Conservation (phyloP, 164 flowering plant genomes). For the Magnolia officinalis region DNA sequence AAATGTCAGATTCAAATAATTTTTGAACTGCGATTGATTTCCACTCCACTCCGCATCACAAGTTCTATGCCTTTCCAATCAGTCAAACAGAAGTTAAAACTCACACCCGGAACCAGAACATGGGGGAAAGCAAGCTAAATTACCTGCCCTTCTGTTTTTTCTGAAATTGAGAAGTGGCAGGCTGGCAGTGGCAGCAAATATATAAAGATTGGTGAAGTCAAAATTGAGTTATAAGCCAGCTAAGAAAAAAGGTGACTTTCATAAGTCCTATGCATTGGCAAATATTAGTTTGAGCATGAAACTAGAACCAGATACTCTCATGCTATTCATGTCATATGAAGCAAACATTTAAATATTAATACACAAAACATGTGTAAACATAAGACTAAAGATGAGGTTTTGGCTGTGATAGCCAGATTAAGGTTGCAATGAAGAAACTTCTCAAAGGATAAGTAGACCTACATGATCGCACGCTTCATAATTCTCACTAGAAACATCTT, state of each 20-base stretch:
- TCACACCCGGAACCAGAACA: background rate
- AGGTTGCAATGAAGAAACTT: background rate
- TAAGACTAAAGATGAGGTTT: background rate
- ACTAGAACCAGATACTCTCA: too few relatives aligned
- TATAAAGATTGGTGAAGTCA: too few relatives aligned
- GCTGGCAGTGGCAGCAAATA: background rate
- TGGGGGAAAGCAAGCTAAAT: background rate
- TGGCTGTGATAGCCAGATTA: background rate
- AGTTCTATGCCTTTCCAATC: background rate
- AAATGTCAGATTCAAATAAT: background rate
- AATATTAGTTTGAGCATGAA: too few relatives aligned
- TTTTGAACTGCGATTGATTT: too few relatives aligned
- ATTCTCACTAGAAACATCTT: conserved; percentile 28
- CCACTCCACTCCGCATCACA: background rate
- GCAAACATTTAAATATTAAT: background rate
- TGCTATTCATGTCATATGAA: background rate
- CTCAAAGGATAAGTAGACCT: conserved; percentile 20
- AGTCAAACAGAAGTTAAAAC: background rate
- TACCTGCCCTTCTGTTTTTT: background rate
- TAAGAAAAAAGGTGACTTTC: background rate
- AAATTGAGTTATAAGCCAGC: background rate
- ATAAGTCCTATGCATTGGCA: background rate
- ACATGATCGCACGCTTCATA: conserved; percentile 46
- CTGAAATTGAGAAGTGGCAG: background rate
- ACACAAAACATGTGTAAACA: background rate